Conservation (phyloP, 805 yeast species). For the Spathaspora arborariae region DNA sequence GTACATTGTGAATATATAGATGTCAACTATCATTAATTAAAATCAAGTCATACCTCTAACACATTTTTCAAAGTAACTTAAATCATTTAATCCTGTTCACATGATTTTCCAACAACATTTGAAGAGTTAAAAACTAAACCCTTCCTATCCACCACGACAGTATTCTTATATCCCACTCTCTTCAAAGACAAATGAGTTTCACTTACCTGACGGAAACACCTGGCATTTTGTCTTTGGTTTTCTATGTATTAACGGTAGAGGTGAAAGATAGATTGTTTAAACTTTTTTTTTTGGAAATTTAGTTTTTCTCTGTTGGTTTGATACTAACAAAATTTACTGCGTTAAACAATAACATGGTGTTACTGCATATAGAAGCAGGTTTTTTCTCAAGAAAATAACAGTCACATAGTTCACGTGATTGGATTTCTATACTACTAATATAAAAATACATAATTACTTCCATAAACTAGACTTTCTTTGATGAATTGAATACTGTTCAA, state of each 20-base stretch:
- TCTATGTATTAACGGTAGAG: slow-evolving; percentile 10
- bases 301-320: slow-evolving; percentile 1
- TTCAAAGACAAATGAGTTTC: not conserved
- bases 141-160: slow-evolving; percentile 26
- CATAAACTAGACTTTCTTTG: slow-evolving; percentile 2
- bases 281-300: slow-evolving; percentile 1
- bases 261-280: slow-evolving; percentile 1
- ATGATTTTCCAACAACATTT: not conserved
- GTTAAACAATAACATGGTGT: not conserved
- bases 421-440: not conserved
- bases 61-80: not conserved
- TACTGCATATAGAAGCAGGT: slow-evolving; percentile 1
- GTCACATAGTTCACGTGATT: slow-evolving; percentile 28
- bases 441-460: not conserved
- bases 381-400: slow-evolving; percentile 14
- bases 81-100: not conserved
- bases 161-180: slow-evolving; percentile 4
- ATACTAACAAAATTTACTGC: not conserved
- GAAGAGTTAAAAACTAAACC: slow-evolving; percentile 2
- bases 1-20: not conserved
- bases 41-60: slow-evolving; percentile 2
- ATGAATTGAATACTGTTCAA: slow-evolving; percentile 24
- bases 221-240: slow-evolving; percentile 64
- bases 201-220: slow-evolving; percentile 98
- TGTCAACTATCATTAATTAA: not conserved